Evolutionary conservation across 2,329 filamentous ascomycete species (phyloP).

Genomic region (Colletotrichum navitas): DNA sequence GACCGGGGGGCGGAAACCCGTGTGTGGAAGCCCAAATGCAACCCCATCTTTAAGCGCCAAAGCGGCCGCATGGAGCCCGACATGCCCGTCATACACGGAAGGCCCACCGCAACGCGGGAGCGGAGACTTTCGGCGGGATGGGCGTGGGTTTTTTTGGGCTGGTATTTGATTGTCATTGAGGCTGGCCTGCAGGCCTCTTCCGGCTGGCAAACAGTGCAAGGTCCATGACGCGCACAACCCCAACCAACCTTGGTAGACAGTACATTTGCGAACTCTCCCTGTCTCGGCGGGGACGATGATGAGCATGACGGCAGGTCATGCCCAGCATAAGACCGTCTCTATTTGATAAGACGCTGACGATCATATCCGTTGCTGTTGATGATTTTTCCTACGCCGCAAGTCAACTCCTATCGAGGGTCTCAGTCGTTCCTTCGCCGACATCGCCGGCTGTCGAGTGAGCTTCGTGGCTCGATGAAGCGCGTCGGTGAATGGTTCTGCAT

Average conservation of each 20-base stretch:
- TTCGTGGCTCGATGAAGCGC: neutral
- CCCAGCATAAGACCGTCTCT: neutral
- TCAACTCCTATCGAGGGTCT: conserved; percentile 4
- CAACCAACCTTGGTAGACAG: conserved; percentile 5
- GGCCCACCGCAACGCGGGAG: conserved; percentile 32
- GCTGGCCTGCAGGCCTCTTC: neutral
- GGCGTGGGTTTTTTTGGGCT: conserved; percentile 18
- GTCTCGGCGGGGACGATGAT: neutral
- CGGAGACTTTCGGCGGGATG: conserved; percentile 27
- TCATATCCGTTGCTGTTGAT: neutral
- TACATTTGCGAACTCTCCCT: neutral
- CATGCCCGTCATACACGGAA: conserved; percentile 34
- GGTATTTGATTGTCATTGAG: conserved; percentile 20
- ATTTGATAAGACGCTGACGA: conserved; percentile 4
- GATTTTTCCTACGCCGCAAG: conserved; percentile 8
- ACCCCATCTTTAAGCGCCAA: neutral
- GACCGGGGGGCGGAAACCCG: neutral
- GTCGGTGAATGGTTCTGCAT: conserved; percentile 1
- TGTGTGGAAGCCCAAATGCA: conserved; percentile 31
- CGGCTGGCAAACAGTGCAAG: conserved; percentile 6
- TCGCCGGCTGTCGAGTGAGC: neutral
- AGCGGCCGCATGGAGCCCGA: conserved; percentile 19
- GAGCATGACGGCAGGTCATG: conserved; percentile 32
- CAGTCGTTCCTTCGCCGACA: conserved; percentile 1
- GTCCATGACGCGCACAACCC: conserved; percentile 1